A percentile compares a stretch with the other conserved stretches of the same genome.
These are phyloP conservation scores for Cryomyces minteri DNA, from an alignment of 495 filamentous ascomycete species.

Conservation along the genomic window DNA sequence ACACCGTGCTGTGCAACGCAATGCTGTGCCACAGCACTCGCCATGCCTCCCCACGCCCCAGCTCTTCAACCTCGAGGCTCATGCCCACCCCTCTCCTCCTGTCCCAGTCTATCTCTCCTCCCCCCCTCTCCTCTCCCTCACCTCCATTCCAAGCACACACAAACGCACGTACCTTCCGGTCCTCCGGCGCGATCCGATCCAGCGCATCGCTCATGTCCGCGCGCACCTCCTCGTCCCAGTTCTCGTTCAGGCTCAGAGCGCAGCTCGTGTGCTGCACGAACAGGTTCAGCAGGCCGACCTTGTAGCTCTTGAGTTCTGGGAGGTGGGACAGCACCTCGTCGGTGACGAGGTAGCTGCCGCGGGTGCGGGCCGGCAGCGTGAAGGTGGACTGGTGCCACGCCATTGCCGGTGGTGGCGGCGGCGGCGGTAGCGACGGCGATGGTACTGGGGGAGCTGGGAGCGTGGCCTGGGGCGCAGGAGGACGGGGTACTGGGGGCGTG, in stretches of 20 bases:
- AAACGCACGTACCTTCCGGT: conserved; percentile 30
- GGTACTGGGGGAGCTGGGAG: not conserved
- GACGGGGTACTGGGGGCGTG: conserved; percentile 3
- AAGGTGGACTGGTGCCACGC: conserved; percentile 68
- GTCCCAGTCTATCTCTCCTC: not conserved
- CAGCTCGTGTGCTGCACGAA: conserved; percentile 87
- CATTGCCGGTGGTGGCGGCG: conserved; percentile 26
- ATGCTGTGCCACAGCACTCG: too few relatives aligned
- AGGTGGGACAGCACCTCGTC: conserved; percentile 44
- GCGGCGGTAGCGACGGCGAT: not conserved
- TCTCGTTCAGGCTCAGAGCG: conserved; percentile 80
- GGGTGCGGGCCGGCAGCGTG: conserved; percentile 48
- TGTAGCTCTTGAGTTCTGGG: conserved; percentile 62
- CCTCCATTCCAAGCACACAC: not conserved
- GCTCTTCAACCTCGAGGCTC: too few relatives aligned
- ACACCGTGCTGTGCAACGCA: too few relatives aligned
- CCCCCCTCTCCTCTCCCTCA: not conserved
- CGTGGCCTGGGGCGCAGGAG: not conserved
- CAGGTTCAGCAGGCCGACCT: conserved; percentile 69
- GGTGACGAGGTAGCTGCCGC: conserved; percentile 85
- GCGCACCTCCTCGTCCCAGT: conserved; percentile 68
- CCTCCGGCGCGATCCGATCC: conserved; percentile 70
- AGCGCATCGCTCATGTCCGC: conserved; percentile 86
- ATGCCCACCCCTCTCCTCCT: too few relatives aligned
- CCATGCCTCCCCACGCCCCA: too few relatives aligned